Evolutionary conservation across 805 yeast genomes (phyloP).

Genomic region (Nakazawaea ernobii): DNA sequence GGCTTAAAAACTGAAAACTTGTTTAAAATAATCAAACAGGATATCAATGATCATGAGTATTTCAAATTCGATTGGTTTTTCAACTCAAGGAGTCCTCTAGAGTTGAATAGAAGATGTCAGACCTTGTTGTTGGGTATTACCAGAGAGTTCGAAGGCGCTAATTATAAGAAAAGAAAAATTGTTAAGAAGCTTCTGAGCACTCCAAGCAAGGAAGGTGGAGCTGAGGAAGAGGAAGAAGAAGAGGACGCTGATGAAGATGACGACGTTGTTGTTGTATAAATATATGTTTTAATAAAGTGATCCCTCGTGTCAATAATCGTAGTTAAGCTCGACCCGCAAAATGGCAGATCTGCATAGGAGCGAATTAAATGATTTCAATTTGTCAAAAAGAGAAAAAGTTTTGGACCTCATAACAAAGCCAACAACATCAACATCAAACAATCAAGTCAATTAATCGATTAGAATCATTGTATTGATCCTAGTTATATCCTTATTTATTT

Average conservation of each 20-base stretch:
- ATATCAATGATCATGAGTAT: conserved; percentile 49
- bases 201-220: conserved; percentile 4
- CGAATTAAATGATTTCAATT: background rate
- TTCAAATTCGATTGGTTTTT: conserved; percentile 74
- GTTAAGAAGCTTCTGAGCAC: conserved; percentile 7
- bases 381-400: background rate
- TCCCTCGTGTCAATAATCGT: background rate
- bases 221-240: conserved; percentile 11
- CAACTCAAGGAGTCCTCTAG: conserved; percentile 65
- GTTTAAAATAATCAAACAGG: conserved; percentile 60
- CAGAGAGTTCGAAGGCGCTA: conserved; percentile 63
- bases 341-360: background rate
- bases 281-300: background rate
- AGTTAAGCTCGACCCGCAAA: background rate
- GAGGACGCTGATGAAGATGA: conserved; percentile 8
- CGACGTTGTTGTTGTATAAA: background rate
- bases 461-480: background rate
- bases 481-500: background rate
- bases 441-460: background rate
- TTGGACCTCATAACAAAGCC: background rate
- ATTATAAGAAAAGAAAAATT: conserved; percentile 44
- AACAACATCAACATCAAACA: no score
- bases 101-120: conserved; percentile 61
- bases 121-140: conserved; percentile 64
- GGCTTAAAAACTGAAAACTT: conserved; percentile 59